Base-by-base conservation (phyloP, 805 yeast species). In the Metschnikowia noctiluminum region DNA sequence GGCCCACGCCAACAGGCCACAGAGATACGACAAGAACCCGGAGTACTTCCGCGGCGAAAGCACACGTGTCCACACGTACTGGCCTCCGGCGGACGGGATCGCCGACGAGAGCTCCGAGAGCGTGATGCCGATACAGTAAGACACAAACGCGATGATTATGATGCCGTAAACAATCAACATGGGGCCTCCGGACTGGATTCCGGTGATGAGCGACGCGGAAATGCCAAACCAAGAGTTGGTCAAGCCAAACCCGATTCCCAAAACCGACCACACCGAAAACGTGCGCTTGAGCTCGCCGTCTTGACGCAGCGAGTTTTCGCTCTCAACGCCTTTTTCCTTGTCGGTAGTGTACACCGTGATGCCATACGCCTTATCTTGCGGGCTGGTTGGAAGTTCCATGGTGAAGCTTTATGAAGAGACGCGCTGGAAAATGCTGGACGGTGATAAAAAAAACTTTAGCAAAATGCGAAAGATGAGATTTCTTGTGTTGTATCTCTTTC, bases 171-270 rank as follows among this genome's bases (percentile, higher is more conserved):
- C 63, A 52, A 71, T 70, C 58, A 70, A 52, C 49, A 69, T 50
- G 8, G 76, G 75, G 28, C 76, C 76, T 9, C 76, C 75, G 14
- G 74, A 69, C 49, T 62, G 63, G 49, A 71, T 71, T 32, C 74
- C 74, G 15, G 74, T 69, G 54, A 69, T 60, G 48, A 71, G 63
- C 31, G 73, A 64, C 5, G 74, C 70, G 13, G 70, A 63, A 43
- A 71, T 69, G 13, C 77, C 76, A 40, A 69, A 64, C 76, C 76
- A 71, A 27, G 73, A 68, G 63, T 71, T 70, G 43, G 76, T 71
- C 49, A 71, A 61, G 13, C 72, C 72, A 56, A 71, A 71, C 9
- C 76, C 75, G 51, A 71, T 65, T 12, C 70, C 71, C 13, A 71
- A 62, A 30, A 71, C 63, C 2, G 73, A 68, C 62, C 67, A 71